Base-by-base conservation (phyloP, 768 basidiomycete genomes). In the Lyophyllum decastes region DNA sequence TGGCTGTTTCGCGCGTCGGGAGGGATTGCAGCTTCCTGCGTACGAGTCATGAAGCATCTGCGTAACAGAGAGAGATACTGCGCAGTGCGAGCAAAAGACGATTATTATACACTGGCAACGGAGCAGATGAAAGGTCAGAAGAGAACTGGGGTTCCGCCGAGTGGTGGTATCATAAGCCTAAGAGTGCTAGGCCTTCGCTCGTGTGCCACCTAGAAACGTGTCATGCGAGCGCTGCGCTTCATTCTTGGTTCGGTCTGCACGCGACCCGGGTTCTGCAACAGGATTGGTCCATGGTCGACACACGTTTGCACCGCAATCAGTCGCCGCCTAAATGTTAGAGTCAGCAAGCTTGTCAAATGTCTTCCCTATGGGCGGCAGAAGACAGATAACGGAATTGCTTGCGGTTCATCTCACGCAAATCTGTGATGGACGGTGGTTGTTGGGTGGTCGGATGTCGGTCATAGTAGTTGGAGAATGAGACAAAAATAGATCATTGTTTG, bases 1-100 rank as follows among this genome's bases (percentile, higher is more conserved):
- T 26, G 53, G 34, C 19, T 72, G 73, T 61, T 78, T 78, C 10
- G 72, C 75, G 21, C 76, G 76, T 27, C 77, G 66, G 38, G 75
- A 58, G 24, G 76, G 77, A 46, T 77, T 77, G 46, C 69, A 72
- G 62, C 71, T 73, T 6, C 69, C 73, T 27, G 70, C 57, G 62
- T 76, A 76, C 38, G 55, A 34, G 7, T 57, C 46, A 35, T 47
- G 49, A 19, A 46, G 22, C 47, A 48, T 48, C 27, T n/a, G 27
- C n/a, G n/a, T n/a, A n/a, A n/a, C n/a, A n/a, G n/a, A 54, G 40
- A 56, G 34, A 46, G 6, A 33, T 40, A n/a, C n/a, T n/a, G n/a
- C n/a, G n/a, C n/a, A n/a, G n/a, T n/a, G n/a, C n/a, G n/a, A n/a
- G n/a, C n/a, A n/a, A n/a, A n/a, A n/a, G n/a, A n/a, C n/a, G n/a